Conservation (phyloP, 805 yeast species). For the Candida suzukii region DNA sequence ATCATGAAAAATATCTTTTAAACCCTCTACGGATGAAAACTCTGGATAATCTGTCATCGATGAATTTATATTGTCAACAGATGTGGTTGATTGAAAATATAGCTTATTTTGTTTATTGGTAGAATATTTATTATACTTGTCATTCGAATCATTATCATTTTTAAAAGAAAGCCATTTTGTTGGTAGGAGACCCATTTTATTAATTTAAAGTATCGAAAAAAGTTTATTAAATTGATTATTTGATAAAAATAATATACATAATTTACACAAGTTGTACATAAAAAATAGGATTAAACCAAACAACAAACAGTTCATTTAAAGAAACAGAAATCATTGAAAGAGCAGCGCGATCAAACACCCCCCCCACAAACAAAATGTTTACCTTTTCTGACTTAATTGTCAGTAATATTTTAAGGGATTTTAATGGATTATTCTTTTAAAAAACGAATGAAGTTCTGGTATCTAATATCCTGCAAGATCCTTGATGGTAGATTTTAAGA, state of each 20-base stretch:
- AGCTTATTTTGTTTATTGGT: conserved; percentile 37
- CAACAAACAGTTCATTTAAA: too few species aligned
- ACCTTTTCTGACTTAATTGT: too few species aligned
- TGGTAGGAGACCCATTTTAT: background rate
- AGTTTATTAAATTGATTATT: too few species aligned
- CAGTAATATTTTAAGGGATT: too few species aligned
- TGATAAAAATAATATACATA: background rate
- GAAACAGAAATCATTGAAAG: too few species aligned
- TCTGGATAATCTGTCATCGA: conserved; percentile 18
- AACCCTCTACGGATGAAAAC: conserved; percentile 20
- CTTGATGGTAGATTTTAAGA: background rate
- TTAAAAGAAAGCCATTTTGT: background rate
- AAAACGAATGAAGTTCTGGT: too few species aligned
- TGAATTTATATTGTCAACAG: conserved; percentile 7
- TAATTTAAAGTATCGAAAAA: too few species aligned
- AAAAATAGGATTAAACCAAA: too few species aligned
- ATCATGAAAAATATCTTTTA: conserved; percentile 22
- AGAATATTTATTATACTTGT: background rate
- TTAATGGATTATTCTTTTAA: too few species aligned
- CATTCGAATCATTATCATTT: background rate
- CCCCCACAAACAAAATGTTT: too few species aligned
- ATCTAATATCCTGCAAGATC: background rate
- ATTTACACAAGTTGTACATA: background rate
- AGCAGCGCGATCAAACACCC: too few species aligned
- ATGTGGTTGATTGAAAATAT: conserved; percentile 3